Evolutionary conservation across 768 basidiomycete species (phyloP).

Genomic region (Rhodocollybia butyracea): DNA sequence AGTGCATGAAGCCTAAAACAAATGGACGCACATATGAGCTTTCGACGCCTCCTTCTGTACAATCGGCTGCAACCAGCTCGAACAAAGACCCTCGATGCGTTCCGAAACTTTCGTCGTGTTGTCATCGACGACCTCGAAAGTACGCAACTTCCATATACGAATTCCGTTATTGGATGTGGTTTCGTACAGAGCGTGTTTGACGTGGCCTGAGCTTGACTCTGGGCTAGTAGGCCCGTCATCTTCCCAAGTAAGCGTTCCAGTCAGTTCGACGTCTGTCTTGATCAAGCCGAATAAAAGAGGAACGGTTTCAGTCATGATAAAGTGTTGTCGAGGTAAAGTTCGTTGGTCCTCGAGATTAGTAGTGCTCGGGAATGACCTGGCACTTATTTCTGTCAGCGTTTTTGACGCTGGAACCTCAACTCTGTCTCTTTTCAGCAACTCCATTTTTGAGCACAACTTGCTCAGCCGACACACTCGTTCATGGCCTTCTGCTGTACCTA

Average conservation of each 20-base stretch:
- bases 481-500: slow-evolving; percentile 27
- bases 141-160: slow-evolving; percentile 28
- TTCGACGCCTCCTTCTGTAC: slow-evolving; percentile 23
- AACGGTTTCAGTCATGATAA: slow-evolving; percentile 28
- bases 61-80: slow-evolving; percentile 19
- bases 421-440: slow-evolving; percentile 22
- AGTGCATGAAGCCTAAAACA: background rate
- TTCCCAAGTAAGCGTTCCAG: slow-evolving; percentile 32
- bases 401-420: slow-evolving; percentile 14
- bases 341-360: background rate
- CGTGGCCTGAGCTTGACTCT: too few species aligned
- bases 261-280: slow-evolving; percentile 22
- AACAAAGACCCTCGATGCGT: slow-evolving; percentile 27
- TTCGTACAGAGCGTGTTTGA: slow-evolving; percentile 28
- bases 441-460: slow-evolving; percentile 24
- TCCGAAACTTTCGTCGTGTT: slow-evolving; percentile 27
- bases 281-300: slow-evolving; percentile 28
- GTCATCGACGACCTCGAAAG: slow-evolving; percentile 23
- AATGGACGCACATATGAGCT: slow-evolving; percentile 24
- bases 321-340: slow-evolving; percentile 24
- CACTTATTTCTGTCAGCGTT: slow-evolving; percentile 13
- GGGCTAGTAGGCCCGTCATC: too few species aligned
- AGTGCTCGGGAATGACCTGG: slow-evolving; percentile 9
- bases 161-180: slow-evolving; percentile 16
- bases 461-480: slow-evolving; percentile 29